Conservation (phyloP, 768 basidiomycete species). For the Serpula lacrymans region DNA sequence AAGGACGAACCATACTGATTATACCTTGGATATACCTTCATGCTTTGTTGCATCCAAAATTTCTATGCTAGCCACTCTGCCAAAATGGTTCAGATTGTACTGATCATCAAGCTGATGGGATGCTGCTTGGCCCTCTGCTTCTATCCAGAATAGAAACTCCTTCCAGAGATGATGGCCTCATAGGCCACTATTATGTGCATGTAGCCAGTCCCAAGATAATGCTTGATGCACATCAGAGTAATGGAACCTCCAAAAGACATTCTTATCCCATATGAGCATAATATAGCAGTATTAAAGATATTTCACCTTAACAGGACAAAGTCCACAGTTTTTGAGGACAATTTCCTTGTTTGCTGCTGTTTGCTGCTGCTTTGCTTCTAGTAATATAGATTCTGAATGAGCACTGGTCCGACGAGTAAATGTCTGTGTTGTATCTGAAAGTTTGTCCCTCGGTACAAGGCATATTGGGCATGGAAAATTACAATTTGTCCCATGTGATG, state of each 20-base stretch:
- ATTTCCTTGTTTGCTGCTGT: slow-evolving; percentile 2
- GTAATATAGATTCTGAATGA: background rate
- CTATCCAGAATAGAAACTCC: slow-evolving; percentile 18
- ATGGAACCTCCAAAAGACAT: background rate
- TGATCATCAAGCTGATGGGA: slow-evolving; percentile 10
- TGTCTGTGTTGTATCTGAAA: slow-evolving; percentile 12
- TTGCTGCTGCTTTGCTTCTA: slow-evolving; percentile 6
- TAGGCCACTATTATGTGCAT: background rate
- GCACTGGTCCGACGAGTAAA: background rate
- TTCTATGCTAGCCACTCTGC: no score
- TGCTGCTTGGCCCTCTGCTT: slow-evolving; percentile 5
- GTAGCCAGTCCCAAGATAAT: background rate
- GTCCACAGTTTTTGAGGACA: slow-evolving; percentile 4
- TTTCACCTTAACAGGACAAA: background rate
- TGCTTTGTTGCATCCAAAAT: no score
- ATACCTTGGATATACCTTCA: no score
- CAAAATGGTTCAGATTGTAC: no score
- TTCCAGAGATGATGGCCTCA: slow-evolving; percentile 19
- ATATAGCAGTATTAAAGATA: background rate
- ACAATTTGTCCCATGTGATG: slow-evolving; percentile 24
- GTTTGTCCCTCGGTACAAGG: slow-evolving; percentile 26
- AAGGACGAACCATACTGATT: no score
- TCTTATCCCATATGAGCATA: slow-evolving; percentile 3
- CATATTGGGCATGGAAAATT: slow-evolving; percentile 36
- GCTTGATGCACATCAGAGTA: slow-evolving; percentile 4